Evolutionary conservation across 345 rosid genomes (phyloP), one percentile per base, ranked within the genome.

Genomic region (Rhodamnia argentea): DNA sequence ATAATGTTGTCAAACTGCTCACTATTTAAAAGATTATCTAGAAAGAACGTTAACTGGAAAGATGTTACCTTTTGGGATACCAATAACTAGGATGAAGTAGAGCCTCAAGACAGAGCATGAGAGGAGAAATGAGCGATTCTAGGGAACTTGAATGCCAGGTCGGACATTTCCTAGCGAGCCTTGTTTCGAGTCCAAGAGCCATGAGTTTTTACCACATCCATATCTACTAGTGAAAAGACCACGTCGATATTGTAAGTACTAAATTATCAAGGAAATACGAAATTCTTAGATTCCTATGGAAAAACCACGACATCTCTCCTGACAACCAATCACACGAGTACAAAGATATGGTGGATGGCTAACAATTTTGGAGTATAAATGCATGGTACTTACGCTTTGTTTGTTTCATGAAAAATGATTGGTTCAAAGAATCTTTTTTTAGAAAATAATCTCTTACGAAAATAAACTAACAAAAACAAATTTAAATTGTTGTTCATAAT

Each of bases 341-440:
- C 16, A 55, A 55, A 22, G 58, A 55, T 55, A 20, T 22, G 0
- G 58, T 20, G 58, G 24, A 11, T 20, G 58, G 58, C 58, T 22
- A 64, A 16, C 23, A 64, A 29, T 32, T 29, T 64, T 64, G 5
- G 6, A 9, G 44, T 15, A 29, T 64, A 32, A 64, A 64, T 32
- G 6, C 18, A 64, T 4, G 13, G 0, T 24, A 29, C 1, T 64
- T 16, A 16, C 7, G 10, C 5, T 64, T 3, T 5, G 16, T 64
- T 64, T 60, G 37, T 60, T 27, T 27, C 3, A 0, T 0, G 0
- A 8, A 13, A 60, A 60, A 27, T 13, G 22, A 60, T 6, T 60
- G 9, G 7, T 27, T 8, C 0, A 0, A 1, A 29, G 13, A 62
- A 16, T 29, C 7, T 15, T 0, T 29, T 7, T 26, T 15, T 37